These are phyloP conservation scores for Closterium sp. DNA, from an alignment of 139 green algal species.

Conservation along the genomic window DNA sequence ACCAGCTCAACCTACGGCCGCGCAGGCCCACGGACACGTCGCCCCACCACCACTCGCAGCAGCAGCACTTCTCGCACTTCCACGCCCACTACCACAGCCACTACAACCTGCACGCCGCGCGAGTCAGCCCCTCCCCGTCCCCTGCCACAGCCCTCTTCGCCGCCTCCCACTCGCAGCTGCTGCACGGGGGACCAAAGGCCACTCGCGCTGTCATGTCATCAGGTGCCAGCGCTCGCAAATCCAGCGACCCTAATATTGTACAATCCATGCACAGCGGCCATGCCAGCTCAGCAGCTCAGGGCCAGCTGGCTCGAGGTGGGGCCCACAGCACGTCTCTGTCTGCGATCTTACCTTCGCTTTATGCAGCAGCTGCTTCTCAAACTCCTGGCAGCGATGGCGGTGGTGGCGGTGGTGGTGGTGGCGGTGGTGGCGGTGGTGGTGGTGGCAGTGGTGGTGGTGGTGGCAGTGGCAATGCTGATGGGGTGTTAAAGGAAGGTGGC, in stretches of 20 bases:
- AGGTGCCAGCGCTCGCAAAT: not conserved
- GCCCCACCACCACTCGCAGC: not conserved
- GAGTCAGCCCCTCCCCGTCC: not conserved
- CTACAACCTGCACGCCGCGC: not conserved
- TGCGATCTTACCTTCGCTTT: not conserved
- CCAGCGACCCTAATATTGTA: not conserved
- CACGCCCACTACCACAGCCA: not conserved
- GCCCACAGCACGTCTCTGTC: not conserved
- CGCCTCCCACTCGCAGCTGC: not conserved
- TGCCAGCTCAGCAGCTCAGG: not conserved
- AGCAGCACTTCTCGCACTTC: not conserved
- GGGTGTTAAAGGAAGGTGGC: not conserved
- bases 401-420: not conserved
- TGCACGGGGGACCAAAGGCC: not conserved
- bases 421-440: too few relatives aligned
- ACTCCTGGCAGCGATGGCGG: not conserved
- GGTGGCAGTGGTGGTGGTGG: too few relatives aligned
- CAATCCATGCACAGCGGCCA: not conserved
- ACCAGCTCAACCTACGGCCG: not conserved
- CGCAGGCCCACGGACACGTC: not conserved
- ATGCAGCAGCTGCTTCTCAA: not conserved
- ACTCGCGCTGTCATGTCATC: not conserved
- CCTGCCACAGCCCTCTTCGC: not conserved
- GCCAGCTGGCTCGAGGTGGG: not conserved
- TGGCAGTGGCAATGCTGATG: not conserved